Evolutionary conservation across 495 filamentous ascomycete genomes (phyloP).

Genomic region (Elaphomyces granulatus): DNA sequence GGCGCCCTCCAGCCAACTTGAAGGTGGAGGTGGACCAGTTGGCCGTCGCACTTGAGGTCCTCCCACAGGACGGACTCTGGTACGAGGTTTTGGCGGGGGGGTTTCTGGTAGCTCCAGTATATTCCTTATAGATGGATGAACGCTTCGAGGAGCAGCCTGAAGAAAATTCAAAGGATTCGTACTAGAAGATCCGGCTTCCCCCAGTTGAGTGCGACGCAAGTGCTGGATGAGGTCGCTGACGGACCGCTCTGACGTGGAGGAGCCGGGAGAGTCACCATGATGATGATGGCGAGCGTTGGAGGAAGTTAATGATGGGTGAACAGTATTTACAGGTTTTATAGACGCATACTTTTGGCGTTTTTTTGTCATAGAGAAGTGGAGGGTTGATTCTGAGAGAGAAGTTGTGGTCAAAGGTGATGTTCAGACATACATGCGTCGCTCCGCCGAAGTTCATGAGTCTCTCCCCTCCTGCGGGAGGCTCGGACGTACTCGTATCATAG

Average conservation of each 20-base stretch:
- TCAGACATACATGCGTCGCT: too few relatives aligned
- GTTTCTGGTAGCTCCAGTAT: conserved; percentile 59
- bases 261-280: too few relatives aligned
- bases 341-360: conserved; percentile 24
- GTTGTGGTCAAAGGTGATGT: too few relatives aligned
- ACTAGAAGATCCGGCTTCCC: conserved; percentile 9
- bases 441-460: too few relatives aligned
- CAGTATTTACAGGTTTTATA: conserved; percentile 22
- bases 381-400: conserved; percentile 4
- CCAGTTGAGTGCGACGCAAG: conserved; percentile 32
- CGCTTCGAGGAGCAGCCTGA: conserved; percentile 20
- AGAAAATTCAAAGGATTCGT: conserved; percentile 7
- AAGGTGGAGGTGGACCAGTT: conserved; percentile 55
- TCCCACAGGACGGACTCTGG: conserved; percentile 26
- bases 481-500: too few relatives aligned
- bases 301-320: conserved; percentile 27
- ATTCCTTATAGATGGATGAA: conserved; percentile 40
- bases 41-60: conserved; percentile 34
- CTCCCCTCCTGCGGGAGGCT: too few relatives aligned
- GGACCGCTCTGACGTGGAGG: conserved; percentile 16
- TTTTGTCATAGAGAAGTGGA: conserved; percentile 34
- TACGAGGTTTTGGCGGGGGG: conserved; percentile 49
- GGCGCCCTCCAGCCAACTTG: conserved; percentile 43
- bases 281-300: conserved; percentile 19
- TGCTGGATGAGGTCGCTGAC: conserved; percentile 37